Evolutionary conservation across 2,329 filamentous ascomycete genomes (phyloP).

Genomic region (Tolypocladium paradoxum): DNA sequence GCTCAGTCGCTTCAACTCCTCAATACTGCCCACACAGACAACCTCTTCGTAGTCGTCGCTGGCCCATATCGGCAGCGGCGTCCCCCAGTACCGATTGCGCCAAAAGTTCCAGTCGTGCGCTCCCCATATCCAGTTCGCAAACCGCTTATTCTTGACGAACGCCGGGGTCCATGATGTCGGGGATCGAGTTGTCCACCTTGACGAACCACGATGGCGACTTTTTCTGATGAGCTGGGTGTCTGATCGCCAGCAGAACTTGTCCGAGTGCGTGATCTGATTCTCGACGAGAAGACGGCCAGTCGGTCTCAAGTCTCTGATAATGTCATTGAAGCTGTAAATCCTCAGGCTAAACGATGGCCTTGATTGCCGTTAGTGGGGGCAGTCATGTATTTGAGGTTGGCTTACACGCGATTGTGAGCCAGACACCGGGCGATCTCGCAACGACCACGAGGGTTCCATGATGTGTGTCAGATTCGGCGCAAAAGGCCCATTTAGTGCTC

Average conservation of each 20-base stretch:
- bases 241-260: conserved; percentile 86
- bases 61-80: conserved; percentile 82
- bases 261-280: conserved; percentile 80
- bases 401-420: too few species aligned
- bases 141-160: conserved; percentile 83
- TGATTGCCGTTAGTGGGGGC: conserved; percentile 11
- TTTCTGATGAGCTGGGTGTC: conserved; percentile 90
- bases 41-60: conserved; percentile 82
- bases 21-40: conserved; percentile 74
- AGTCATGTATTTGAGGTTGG: too few species aligned
- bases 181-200: conserved; percentile 74
- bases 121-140: conserved; percentile 82
- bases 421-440: too few species aligned
- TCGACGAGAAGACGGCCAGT: conserved; percentile 71
- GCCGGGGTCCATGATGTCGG: conserved; percentile 85
- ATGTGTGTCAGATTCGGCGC: too few species aligned
- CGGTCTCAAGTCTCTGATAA: conserved; percentile 78
- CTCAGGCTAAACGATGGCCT: conserved; percentile 62
- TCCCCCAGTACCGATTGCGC: conserved; percentile 91
- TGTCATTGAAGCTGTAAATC: conserved; percentile 83
- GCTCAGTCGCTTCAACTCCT: conserved; percentile 74
- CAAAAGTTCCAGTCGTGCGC: conserved; percentile 95
- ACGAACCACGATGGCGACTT: conserved; percentile 93
- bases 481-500: too few species aligned
- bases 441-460: too few species aligned